A percentile compares a stretch with the other conserved stretches of the same genome.
phyloP scores from a whole-genome alignment of 257 asterid species.

The Nicotiana noctiflora region DNA sequence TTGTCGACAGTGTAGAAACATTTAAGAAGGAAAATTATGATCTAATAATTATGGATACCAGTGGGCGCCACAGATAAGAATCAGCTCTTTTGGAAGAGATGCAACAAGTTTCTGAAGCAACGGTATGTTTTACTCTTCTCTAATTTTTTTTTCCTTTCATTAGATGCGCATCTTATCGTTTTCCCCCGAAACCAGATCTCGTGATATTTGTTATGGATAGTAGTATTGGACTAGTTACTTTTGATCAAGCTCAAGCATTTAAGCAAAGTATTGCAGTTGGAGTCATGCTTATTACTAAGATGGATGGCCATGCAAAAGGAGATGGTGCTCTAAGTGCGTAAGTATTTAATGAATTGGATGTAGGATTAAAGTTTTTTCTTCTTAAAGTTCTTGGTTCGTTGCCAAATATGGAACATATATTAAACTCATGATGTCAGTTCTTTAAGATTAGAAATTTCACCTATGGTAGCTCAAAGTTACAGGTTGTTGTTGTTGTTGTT shows the following conservation, averaged over 20 bases:
- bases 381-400: background rate
- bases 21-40: constrained; percentile 86
- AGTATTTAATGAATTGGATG: constrained; percentile 35
- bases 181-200: constrained; percentile 81
- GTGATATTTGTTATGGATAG: constrained; percentile 96
- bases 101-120: constrained; percentile 98
- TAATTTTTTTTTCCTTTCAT: background rate
- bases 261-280: constrained; percentile 97
- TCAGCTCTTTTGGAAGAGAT: constrained; percentile 93
- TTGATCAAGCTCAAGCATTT: constrained; percentile 98
- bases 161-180: constrained; percentile 12
- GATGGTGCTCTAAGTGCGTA: constrained; percentile 99
- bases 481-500: background rate
- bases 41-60: constrained; percentile 88
- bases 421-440: background rate
- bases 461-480: background rate
- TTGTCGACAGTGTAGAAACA: constrained; percentile 88
- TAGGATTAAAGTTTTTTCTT: background rate
- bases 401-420: background rate
- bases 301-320: constrained; percentile 99
- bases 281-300: constrained; percentile 88
- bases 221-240: constrained; percentile 97
- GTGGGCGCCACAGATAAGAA: constrained; percentile 99
- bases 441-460: background rate
- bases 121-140: constrained; percentile 32